These are phyloP conservation scores for Aureobasidium sp. DNA, from an alignment of 2,329 filamentous ascomycete genomes.

Conservation along the genomic window DNA sequence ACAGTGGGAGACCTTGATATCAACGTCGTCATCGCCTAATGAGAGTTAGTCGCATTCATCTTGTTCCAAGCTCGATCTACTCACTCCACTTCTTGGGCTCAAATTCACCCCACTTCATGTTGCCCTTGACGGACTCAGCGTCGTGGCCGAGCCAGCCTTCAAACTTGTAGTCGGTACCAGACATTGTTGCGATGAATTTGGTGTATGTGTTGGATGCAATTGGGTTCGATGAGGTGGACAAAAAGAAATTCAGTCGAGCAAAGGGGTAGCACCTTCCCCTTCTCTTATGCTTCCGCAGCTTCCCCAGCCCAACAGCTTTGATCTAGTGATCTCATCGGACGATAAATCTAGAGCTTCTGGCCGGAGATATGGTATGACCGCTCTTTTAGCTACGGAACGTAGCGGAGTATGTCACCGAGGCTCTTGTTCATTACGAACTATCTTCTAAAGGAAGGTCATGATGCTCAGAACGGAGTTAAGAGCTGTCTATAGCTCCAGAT, in stretches of 20 bases:
- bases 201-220: neutral
- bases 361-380: neutral
- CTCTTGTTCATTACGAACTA: neutral
- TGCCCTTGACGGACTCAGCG: conserved; percentile 40
- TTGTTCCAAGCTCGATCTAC: neutral
- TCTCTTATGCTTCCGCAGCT: neutral
- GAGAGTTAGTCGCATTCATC: neutral
- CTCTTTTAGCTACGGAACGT: neutral
- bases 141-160: conserved; percentile 50
- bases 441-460: neutral
- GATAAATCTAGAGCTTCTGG: neutral
- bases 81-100: conserved; percentile 28
- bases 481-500: neutral
- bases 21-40: conserved; percentile 11
- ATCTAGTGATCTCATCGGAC: conserved; percentile 2
- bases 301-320: neutral
- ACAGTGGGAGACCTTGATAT: conserved; percentile 31
- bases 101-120: conserved; percentile 45
- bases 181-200: conserved; percentile 7
- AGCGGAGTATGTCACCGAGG: neutral
- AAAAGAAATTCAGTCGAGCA: neutral
- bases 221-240: neutral
- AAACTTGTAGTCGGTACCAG: conserved; percentile 39
- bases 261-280: neutral
- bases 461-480: neutral